These are phyloP conservation scores for Phaeosphaeria sp. DNA, from an alignment of 2,329 filamentous ascomycete genomes.

Conservation along the genomic window DNA sequence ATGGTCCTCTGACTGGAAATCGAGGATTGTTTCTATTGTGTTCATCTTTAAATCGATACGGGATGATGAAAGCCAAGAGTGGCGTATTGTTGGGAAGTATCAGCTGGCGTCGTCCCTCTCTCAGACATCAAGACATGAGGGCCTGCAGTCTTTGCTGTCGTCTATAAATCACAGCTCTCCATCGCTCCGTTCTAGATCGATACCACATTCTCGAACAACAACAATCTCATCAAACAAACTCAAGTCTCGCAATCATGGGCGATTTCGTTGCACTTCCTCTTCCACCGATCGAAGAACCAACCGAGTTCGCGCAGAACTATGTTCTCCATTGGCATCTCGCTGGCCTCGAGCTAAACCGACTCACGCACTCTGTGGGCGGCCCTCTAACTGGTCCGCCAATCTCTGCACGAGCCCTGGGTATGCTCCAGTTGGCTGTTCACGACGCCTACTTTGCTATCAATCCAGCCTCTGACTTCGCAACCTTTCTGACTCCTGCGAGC, in stretches of 20 bases:
- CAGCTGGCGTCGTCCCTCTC: neutral
- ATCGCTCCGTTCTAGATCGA: neutral
- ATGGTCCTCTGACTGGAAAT: neutral
- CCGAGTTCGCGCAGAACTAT: conserved; percentile 17
- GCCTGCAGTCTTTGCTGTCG: neutral
- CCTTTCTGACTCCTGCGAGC: conserved; percentile 17
- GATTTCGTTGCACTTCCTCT: conserved; percentile 10
- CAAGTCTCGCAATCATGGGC: neutral
- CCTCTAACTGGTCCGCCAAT: conserved; percentile 18
- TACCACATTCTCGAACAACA: neutral
- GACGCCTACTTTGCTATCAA: conserved; percentile 35
- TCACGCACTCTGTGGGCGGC: conserved; percentile 17
- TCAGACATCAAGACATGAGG: too few relatives aligned
- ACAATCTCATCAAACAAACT: neutral
- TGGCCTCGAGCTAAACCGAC: conserved; percentile 17
- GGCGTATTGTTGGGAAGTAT: neutral
- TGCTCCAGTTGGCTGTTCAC: conserved; percentile 32
- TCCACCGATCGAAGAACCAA: conserved; percentile 15
- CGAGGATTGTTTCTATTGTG: neutral
- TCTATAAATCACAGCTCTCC: neutral
- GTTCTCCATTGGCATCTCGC: conserved; percentile 20
- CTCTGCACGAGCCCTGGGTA: conserved; percentile 22
- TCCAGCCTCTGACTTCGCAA: conserved; percentile 14
- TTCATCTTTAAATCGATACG: neutral
- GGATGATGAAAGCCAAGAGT: neutral